phyloP scores from a whole-genome alignment of 2,329 filamentous ascomycete genomes.

The Ophiognomonia clavigignenti-juglandacearum region DNA sequence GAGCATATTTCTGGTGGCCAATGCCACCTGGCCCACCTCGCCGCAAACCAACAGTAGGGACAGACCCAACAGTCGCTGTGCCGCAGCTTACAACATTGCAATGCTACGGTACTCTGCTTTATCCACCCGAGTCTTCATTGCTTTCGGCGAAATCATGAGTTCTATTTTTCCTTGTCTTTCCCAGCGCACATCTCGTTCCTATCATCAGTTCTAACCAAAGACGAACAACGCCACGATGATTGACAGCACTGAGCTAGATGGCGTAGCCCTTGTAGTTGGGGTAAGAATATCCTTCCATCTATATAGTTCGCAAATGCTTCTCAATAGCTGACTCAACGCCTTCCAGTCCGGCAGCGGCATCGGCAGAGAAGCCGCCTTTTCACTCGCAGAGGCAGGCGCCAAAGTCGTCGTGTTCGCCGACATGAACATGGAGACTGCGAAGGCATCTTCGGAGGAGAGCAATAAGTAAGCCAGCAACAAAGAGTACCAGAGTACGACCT shows the following conservation, averaged over 20 bases:
- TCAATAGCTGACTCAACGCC: background rate
- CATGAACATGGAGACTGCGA: slow-evolving; percentile 17
- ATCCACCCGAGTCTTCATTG: background rate
- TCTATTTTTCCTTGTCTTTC: background rate
- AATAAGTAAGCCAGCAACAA: slow-evolving; percentile 17
- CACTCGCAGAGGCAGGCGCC: slow-evolving; percentile 20
- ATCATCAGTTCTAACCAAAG: background rate
- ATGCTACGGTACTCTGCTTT: background rate
- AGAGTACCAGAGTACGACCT: slow-evolving; percentile 7
- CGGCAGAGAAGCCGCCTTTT: slow-evolving; percentile 18
- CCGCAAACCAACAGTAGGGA: no score
- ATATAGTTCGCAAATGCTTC: background rate
- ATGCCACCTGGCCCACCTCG: no score
- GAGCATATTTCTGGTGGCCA: no score
- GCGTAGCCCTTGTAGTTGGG: slow-evolving; percentile 17
- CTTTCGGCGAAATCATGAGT: background rate
- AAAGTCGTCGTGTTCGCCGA: slow-evolving; percentile 19
- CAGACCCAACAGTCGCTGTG: no score
- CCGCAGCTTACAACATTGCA: background rate
- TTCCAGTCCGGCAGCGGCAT: slow-evolving; percentile 18
- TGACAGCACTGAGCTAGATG: slow-evolving; percentile 18
- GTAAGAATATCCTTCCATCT: slow-evolving; percentile 12
- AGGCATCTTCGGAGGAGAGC: slow-evolving; percentile 17
- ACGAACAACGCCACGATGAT: slow-evolving; percentile 12
- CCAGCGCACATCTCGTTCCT: background rate